These are phyloP conservation scores for Phylloporus arenicola DNA, from an alignment of 768 basidiomycete species.

Conservation along the genomic window DNA sequence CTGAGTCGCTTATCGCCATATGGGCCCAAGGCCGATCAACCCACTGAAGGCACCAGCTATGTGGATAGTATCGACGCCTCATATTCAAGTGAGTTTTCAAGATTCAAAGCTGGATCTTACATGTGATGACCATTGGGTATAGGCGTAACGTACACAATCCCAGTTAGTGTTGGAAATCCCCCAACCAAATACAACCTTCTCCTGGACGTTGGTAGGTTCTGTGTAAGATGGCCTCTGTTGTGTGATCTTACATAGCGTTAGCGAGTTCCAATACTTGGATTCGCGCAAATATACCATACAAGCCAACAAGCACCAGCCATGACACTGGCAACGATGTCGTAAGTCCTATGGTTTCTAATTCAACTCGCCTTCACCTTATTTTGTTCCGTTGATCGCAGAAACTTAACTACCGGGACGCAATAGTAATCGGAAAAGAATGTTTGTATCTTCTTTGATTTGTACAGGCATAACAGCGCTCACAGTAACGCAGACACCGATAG, in stretches of 20 bases:
- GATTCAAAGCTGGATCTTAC: background rate
- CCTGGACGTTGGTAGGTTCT: constrained; percentile 48
- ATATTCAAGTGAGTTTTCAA: constrained; percentile 38
- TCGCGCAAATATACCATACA: constrained; percentile 45
- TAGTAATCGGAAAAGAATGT: constrained; percentile 51
- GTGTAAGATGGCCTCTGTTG: background rate
- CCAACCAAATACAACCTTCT: constrained; percentile 46
- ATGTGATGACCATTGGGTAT: background rate
- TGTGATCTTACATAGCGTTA: constrained; percentile 3
- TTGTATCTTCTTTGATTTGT: constrained; percentile 1
- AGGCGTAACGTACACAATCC: constrained; percentile 49
- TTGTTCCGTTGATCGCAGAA: constrained; percentile 27
- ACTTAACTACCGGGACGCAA: constrained; percentile 51
- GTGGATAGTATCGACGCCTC: constrained; percentile 47
- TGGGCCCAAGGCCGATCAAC: constrained; percentile 37
- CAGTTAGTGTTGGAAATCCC: constrained; percentile 49
- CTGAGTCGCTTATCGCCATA: constrained; percentile 50
- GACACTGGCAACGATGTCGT: constrained; percentile 36
- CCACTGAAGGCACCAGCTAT: background rate
- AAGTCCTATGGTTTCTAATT: constrained; percentile 11
- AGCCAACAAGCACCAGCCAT: constrained; percentile 41
- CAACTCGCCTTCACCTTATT: background rate
- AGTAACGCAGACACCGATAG: constrained; percentile 38
- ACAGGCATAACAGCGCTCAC: background rate
- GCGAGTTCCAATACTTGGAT: constrained; percentile 54